Percentiles rank a stretch among this genome's conserved stretches.
These are phyloP conservation scores for Leucaena leucocephala DNA, from an alignment of 306 rosid genomes.

Conservation along the genomic window DNA sequence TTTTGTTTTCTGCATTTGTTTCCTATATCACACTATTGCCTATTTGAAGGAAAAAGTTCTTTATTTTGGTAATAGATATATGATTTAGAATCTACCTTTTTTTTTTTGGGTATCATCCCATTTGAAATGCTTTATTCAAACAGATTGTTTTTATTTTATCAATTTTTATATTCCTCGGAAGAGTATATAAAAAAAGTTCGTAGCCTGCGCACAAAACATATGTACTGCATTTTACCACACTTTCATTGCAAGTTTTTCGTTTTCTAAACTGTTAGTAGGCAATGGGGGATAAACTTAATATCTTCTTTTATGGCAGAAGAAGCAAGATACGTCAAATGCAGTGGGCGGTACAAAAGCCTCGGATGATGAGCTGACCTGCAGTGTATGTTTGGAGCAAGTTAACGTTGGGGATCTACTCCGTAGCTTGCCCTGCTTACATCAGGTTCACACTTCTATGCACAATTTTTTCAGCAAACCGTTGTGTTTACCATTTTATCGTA, in stretches of 20 bases:
- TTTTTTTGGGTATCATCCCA: background rate
- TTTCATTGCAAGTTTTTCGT: background rate
- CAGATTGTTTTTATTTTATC: background rate
- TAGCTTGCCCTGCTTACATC: constrained; percentile 97
- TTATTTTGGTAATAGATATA: background rate
- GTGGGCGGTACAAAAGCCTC: constrained; percentile 62
- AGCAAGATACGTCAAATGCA: constrained; percentile 55
- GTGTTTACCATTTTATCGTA: background rate
- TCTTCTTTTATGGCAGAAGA: constrained; percentile 50
- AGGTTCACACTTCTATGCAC: constrained; percentile 50
- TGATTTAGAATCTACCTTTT: background rate
- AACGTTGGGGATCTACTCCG: constrained; percentile 82
- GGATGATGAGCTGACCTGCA: constrained; percentile 93
- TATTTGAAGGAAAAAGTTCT: background rate
- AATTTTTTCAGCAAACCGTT: background rate
- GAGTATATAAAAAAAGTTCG: background rate
- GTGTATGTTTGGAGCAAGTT: constrained; percentile 98
- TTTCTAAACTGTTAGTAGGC: constrained; percentile 1
- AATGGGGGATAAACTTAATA: constrained; percentile 7
- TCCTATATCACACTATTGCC: background rate
- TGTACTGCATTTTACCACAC: background rate
- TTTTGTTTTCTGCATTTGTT: constrained; percentile 2
- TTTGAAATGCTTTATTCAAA: background rate
- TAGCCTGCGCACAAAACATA: background rate
- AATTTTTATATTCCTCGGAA: constrained; percentile 1